These are phyloP conservation scores for Simplicillium aogashimaense DNA, from an alignment of 2,329 filamentous ascomycete species.

Conservation along the genomic window DNA sequence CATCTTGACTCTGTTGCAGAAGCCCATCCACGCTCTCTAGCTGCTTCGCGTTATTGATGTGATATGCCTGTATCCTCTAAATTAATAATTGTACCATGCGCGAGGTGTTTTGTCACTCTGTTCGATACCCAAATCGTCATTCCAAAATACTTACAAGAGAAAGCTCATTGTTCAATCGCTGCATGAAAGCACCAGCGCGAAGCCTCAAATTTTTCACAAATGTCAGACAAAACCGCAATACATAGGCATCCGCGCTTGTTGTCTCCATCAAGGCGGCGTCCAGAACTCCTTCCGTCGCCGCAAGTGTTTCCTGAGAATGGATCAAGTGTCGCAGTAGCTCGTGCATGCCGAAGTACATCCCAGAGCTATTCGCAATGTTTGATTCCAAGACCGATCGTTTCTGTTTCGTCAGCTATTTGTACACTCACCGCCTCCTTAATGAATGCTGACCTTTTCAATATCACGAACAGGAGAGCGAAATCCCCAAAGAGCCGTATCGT, in stretches of 20 bases:
- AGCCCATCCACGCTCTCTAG: neutral
- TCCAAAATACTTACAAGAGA: neutral
- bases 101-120: too few relatives aligned
- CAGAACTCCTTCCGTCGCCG: neutral
- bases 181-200: neutral
- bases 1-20: neutral
- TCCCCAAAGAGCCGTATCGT: neutral
- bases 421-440: neutral
- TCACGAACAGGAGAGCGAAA: neutral
- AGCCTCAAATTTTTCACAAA: neutral
- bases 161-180: neutral
- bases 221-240: neutral
- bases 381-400: too few relatives aligned
- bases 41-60: neutral
- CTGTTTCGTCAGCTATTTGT: too few relatives aligned
- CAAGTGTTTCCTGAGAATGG: neutral
- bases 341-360: neutral
- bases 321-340: neutral
- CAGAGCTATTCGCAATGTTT: neutral
- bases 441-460: neutral
- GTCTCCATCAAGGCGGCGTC: neutral
- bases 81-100: too few relatives aligned
- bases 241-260: too few relatives aligned
- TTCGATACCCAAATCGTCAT: too few relatives aligned
- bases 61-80: neutral